phyloP scores from a whole-genome alignment of 768 basidiomycete species.

The Suillus decipiens region DNA sequence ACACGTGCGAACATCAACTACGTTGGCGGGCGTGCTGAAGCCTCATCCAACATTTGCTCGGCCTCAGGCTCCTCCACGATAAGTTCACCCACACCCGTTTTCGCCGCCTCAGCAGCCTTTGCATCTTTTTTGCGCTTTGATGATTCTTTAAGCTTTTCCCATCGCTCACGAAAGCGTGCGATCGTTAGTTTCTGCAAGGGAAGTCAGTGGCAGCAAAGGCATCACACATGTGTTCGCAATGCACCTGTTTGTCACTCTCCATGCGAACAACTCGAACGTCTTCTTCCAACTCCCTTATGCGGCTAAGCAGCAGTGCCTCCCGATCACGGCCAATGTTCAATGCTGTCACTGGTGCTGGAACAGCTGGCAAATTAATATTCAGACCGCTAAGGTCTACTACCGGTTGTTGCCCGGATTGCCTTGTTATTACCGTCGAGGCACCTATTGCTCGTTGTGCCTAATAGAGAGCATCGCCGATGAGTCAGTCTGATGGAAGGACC shows the following conservation, averaged over 20 bases:
- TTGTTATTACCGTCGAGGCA: constrained; percentile 60
- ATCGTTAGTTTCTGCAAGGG: constrained; percentile 75
- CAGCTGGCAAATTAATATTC: constrained; percentile 56
- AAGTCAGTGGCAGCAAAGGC: constrained; percentile 15
- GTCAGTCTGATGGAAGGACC: constrained; percentile 5
- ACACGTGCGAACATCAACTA: neutral
- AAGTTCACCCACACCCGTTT: constrained; percentile 54
- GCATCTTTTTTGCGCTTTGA: constrained; percentile 85
- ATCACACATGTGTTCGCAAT: constrained; percentile 23
- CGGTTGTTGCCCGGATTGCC: constrained; percentile 36
- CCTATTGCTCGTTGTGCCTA: constrained; percentile 84
- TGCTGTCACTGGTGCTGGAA: constrained; percentile 49
- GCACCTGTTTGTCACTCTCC: constrained; percentile 84
- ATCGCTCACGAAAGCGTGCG: constrained; percentile 78
- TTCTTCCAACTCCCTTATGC: constrained; percentile 77
- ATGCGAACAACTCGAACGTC: constrained; percentile 60
- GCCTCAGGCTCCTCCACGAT: constrained; percentile 69
- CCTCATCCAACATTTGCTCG: constrained; percentile 59
- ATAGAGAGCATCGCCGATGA: constrained; percentile 8
- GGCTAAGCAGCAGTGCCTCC: constrained; percentile 49
- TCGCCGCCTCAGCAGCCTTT: constrained; percentile 49
- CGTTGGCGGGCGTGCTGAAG: constrained; percentile 3
- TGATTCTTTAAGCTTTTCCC: constrained; percentile 89
- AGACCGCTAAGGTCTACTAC: constrained; percentile 55
- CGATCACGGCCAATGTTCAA: constrained; percentile 57